Evolutionary conservation across 257 asterid genomes (phyloP).

Genomic region (Primulina tabacum): DNA sequence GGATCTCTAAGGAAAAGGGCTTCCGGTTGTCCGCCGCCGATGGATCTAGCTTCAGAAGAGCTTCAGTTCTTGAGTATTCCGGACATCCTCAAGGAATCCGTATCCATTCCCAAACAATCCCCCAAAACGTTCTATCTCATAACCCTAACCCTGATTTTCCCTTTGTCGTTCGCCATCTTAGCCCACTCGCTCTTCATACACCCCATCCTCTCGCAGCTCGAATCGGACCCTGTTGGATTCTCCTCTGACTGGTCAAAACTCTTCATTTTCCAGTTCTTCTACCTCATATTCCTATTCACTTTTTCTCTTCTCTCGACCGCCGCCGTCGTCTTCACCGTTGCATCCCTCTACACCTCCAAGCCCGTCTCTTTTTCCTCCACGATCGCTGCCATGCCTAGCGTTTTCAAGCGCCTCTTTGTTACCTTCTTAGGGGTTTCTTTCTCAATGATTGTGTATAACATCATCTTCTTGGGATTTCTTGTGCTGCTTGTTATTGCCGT

Average conservation of each 20-base stretch:
- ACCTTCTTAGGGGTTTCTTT: slow-evolving; percentile 82
- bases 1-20: neutral
- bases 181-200: slow-evolving; percentile 94
- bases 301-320: slow-evolving; percentile 93
- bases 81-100: slow-evolving; percentile 66
- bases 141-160: slow-evolving; percentile 72
- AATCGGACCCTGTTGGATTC: slow-evolving; percentile 41
- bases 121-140: slow-evolving; percentile 79
- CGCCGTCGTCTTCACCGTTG: slow-evolving; percentile 91
- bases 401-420: slow-evolving; percentile 66
- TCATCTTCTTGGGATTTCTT: slow-evolving; percentile 58
- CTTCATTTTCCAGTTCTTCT: slow-evolving; percentile 65
- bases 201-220: slow-evolving; percentile 69
- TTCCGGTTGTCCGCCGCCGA: slow-evolving; percentile 14
- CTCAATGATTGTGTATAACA: slow-evolving; percentile 56
- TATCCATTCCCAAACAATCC: slow-evolving; percentile 74
- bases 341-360: slow-evolving; percentile 75
- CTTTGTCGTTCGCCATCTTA: slow-evolving; percentile 85
- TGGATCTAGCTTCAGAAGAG: slow-evolving; percentile 85
- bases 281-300: slow-evolving; percentile 78
- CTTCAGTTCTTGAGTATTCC: slow-evolving; percentile 64
- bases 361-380: slow-evolving; percentile 76
- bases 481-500: slow-evolving; percentile 63
- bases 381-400: slow-evolving; percentile 75
- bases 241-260: slow-evolving; percentile 80